These are phyloP conservation scores for Fusarium brachygibbosum DNA, from an alignment of 2,329 filamentous ascomycete species.

Conservation along the genomic window DNA sequence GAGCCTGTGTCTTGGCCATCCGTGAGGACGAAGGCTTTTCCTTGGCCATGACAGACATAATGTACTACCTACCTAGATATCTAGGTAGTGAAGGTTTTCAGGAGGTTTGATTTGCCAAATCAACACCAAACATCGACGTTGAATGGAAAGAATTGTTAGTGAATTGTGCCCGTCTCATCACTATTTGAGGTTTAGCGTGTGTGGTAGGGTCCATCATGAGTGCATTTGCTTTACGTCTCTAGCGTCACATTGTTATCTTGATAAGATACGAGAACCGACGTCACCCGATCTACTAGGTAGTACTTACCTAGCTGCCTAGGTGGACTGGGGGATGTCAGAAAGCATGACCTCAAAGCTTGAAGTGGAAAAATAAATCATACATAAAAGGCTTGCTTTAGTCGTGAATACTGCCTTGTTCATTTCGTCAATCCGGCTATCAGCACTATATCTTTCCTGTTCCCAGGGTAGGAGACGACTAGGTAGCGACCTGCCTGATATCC, in stretches of 20 bases:
- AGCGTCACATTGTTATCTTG: conserved; percentile 18
- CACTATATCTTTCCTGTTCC: background rate
- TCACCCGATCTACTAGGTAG: conserved; percentile 8
- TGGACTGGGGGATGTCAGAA: background rate
- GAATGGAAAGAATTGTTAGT: conserved; percentile 35
- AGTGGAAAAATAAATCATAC: background rate
- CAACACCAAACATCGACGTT: conserved; percentile 3
- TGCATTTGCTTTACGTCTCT: background rate
- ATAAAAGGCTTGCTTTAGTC: background rate
- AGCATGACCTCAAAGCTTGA: background rate
- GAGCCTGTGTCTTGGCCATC: conserved; percentile 46
- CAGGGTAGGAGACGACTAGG: background rate
- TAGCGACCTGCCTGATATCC: background rate
- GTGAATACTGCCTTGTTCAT: background rate
- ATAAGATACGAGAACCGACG: conserved; percentile 14
- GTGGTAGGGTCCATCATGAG: conserved; percentile 11
- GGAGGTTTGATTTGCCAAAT: too few relatives aligned
- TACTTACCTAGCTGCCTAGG: background rate
- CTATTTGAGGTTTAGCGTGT: conserved; percentile 28
- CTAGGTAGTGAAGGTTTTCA: background rate
- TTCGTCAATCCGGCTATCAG: background rate
- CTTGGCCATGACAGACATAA: conserved; percentile 32
- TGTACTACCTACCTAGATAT: background rate
- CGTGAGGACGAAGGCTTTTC: conserved; percentile 20
- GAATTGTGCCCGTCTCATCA: conserved; percentile 26